phyloP scores from a whole-genome alignment of 768 basidiomycete species.

The Clavaria fumosa region DNA sequence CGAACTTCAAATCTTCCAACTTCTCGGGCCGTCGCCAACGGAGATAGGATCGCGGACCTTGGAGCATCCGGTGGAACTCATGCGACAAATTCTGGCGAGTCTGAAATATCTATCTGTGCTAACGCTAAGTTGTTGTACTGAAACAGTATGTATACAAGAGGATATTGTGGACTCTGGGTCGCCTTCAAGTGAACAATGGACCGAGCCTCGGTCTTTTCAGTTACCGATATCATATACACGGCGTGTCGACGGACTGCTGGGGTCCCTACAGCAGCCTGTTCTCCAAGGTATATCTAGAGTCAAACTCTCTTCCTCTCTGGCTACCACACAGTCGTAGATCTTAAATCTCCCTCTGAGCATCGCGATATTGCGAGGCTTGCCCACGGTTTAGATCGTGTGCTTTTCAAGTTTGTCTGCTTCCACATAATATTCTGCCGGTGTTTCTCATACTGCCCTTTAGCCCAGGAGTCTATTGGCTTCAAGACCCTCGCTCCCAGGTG shows the following conservation, averaged over 20 bases:
- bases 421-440: not conserved
- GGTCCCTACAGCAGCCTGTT: conserved; percentile 8
- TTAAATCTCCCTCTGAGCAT: conserved; percentile 24
- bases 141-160: too few relatives aligned
- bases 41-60: too few relatives aligned
- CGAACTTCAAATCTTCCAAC: too few relatives aligned
- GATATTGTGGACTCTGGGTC: too few relatives aligned
- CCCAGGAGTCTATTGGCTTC: conserved; percentile 78
- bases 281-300: conserved; percentile 25
- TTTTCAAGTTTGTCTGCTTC: conserved; percentile 49
- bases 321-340: conserved; percentile 26
- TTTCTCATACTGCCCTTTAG: conserved; percentile 25
- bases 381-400: conserved; percentile 50
- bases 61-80: too few relatives aligned
- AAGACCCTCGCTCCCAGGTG: conserved; percentile 70
- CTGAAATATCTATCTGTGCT: too few relatives aligned
- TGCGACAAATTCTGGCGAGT: too few relatives aligned
- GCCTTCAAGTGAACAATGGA: too few relatives aligned
- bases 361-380: conserved; percentile 40
- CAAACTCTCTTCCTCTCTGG: conserved; percentile 2
- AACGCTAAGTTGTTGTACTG: too few relatives aligned
- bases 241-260: conserved; percentile 23
- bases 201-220: too few relatives aligned
- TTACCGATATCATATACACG: conserved; percentile 13
- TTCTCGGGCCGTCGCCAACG: too few relatives aligned